Conservation (phyloP, 2,329 filamentous ascomycete genomes). For the Amesomyces nigricolor region DNA sequence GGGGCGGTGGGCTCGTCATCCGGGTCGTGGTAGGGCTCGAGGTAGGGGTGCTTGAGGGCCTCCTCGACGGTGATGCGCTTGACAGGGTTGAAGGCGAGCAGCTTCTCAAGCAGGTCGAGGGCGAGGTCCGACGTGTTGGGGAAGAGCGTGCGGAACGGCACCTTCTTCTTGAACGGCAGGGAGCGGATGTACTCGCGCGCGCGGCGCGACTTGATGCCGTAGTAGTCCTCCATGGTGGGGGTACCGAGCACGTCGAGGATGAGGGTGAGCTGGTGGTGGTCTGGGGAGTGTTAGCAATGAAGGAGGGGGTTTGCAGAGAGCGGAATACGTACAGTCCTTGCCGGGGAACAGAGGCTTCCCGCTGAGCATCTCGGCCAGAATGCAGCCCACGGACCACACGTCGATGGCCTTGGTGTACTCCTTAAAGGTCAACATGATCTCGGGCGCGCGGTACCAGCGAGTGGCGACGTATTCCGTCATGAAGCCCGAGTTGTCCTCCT, state of each 20-base stretch:
- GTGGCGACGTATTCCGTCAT: slow-evolving; percentile 99
- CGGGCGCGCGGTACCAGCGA: slow-evolving; percentile 96
- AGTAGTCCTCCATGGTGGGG: slow-evolving; percentile 99
- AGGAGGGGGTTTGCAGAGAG: neutral
- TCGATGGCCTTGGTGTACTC: slow-evolving; percentile 99
- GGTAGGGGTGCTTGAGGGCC: slow-evolving; percentile 92
- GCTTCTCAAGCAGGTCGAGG: slow-evolving; percentile 87
- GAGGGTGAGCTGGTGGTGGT: slow-evolving; percentile 95
- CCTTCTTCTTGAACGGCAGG: slow-evolving; percentile 99
- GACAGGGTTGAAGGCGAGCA: slow-evolving; percentile 95
- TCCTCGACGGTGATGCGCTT: slow-evolving; percentile 99
- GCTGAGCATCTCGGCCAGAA: slow-evolving; percentile 96
- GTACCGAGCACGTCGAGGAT: slow-evolving; percentile 97
- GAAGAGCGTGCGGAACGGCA: slow-evolving; percentile 93
- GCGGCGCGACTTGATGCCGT: slow-evolving; percentile 97
- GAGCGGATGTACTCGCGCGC: slow-evolving; percentile 97
- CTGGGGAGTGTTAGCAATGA: slow-evolving; percentile 39
- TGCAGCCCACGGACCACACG: slow-evolving; percentile 98
- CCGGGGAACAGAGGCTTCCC: slow-evolving; percentile 97
- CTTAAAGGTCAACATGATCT: slow-evolving; percentile 99
- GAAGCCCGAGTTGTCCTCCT: slow-evolving; percentile 99
- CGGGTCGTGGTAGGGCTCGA: slow-evolving; percentile 97
- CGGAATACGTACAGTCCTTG: slow-evolving; percentile 75
- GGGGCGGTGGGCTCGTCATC: slow-evolving; percentile 96
- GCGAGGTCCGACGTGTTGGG: slow-evolving; percentile 98